phyloP scores from a whole-genome alignment of 225 moss, liverwort and hornwort species.

The Pseudoscleropodium purum region DNA sequence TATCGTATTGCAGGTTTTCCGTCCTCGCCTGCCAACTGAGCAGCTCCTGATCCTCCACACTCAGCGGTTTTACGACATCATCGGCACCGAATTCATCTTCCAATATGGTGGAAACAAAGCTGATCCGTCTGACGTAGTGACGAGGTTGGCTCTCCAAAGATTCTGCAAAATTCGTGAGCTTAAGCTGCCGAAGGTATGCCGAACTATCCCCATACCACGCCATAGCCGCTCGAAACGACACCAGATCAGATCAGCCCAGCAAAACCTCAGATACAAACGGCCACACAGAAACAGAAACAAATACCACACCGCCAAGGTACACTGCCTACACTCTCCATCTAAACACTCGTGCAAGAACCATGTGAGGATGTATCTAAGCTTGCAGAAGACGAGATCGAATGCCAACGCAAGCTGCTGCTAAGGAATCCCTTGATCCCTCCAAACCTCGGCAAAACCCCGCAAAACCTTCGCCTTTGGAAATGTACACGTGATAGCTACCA shows the following conservation, averaged over 20 bases:
- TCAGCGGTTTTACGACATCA: not conserved
- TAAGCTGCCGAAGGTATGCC: not conserved
- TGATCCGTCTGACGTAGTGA: not conserved
- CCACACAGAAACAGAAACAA: not conserved
- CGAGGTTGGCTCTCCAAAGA: not conserved
- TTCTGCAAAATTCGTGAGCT: not conserved
- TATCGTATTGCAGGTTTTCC: not conserved
- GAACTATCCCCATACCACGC: not conserved
- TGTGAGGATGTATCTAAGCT: not conserved
- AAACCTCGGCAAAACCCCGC: not conserved
- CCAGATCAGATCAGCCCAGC: not conserved
- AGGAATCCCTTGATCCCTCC: not conserved
- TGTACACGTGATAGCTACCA: not conserved
- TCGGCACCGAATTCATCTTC: not conserved
- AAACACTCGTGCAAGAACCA: not conserved
- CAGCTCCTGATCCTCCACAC: not conserved
- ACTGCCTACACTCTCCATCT: not conserved
- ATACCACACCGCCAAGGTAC: not conserved
- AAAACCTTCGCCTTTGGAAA: not conserved
- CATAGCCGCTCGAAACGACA: not conserved
- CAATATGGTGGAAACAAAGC: not conserved
- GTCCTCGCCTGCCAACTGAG: not conserved
- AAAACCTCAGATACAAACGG: not conserved
- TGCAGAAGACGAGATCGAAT: not conserved
- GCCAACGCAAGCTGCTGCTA: not conserved